Evolutionary conservation across 2,329 filamentous ascomycete species (phyloP).

Genomic region (Macroventuria anomochaeta): DNA sequence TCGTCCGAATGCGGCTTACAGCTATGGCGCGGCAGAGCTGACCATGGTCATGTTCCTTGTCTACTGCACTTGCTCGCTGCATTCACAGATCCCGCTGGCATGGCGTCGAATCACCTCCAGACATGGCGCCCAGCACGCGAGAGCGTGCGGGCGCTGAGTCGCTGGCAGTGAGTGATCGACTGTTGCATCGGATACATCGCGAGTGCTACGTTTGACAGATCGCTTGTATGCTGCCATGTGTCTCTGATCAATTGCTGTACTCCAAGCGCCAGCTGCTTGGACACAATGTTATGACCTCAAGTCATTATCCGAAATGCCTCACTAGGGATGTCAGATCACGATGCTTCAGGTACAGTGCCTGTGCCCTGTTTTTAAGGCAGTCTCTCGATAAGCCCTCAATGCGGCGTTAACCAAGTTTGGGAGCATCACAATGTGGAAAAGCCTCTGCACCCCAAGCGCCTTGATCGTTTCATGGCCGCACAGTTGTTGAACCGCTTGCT

Average conservation of each 20-base stretch:
- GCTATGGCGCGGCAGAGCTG: constrained; percentile 3
- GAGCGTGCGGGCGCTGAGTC: constrained; percentile 7
- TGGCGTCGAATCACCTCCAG: constrained; percentile 28
- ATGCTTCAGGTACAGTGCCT: constrained; percentile 12
- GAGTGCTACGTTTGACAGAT: constrained; percentile 21
- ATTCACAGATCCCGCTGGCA: constrained; percentile 20
- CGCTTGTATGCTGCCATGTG: constrained; percentile 8
- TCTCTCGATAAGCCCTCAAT: constrained; percentile 6
- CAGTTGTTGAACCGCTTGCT: constrained; percentile 5
- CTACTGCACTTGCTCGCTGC: constrained; percentile 20
- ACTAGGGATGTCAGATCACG: constrained; percentile 2
- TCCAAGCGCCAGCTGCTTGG: constrained; percentile 2
- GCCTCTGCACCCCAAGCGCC: neutral
- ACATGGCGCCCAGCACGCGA: constrained; percentile 22
- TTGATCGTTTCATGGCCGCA: constrained; percentile 1
- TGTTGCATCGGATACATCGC: constrained; percentile 9
- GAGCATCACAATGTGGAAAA: neutral
- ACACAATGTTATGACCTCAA: neutral
- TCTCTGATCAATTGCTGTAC: constrained; percentile 8
- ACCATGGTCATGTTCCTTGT: constrained; percentile 10
- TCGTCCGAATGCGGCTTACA: constrained; percentile 21
- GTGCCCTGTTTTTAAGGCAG: constrained; percentile 6
- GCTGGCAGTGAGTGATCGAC: constrained; percentile 20
- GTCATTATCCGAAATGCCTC: constrained; percentile 3
- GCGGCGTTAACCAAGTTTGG: constrained; percentile 4